These are phyloP conservation scores for Candida glucosophila DNA, from an alignment of 1,139 yeast species.

Conservation along the genomic window DNA sequence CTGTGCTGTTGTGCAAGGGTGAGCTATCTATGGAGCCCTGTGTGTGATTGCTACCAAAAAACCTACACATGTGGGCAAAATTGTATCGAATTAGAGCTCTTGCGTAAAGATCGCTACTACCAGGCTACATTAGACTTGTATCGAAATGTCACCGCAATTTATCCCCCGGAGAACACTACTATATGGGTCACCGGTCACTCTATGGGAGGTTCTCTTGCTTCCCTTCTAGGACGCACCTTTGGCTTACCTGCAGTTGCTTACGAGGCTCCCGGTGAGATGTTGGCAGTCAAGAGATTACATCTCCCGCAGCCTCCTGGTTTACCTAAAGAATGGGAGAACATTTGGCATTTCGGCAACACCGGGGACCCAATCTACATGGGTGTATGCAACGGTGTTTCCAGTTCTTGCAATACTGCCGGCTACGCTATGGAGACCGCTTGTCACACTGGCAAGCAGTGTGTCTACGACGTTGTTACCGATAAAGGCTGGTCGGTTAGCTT, in stretches of 20 bases:
- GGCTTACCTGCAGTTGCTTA: slow-evolving; percentile 86
- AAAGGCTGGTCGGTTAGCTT: slow-evolving; percentile 87
- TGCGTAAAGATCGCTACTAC: slow-evolving; percentile 72
- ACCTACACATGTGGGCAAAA: slow-evolving; percentile 85
- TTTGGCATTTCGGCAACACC: slow-evolving; percentile 95
- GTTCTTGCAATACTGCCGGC: slow-evolving; percentile 85
- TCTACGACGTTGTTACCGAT: slow-evolving; percentile 85
- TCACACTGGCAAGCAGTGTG: slow-evolving; percentile 83
- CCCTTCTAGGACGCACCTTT: slow-evolving; percentile 77
- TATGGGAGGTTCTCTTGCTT: slow-evolving; percentile 82
- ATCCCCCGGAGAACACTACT: slow-evolving; percentile 53
- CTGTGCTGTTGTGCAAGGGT: slow-evolving; percentile 96
- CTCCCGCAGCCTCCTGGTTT: slow-evolving; percentile 91
- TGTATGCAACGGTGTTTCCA: slow-evolving; percentile 89
- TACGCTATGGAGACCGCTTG: slow-evolving; percentile 97
- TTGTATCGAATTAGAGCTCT: slow-evolving; percentile 73
- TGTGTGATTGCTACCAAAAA: slow-evolving; percentile 84
- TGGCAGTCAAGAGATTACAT: slow-evolving; percentile 78
- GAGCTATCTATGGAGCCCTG: slow-evolving; percentile 88
- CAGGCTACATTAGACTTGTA: slow-evolving; percentile 74
- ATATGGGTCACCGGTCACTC: slow-evolving; percentile 97
- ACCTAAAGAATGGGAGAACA: slow-evolving; percentile 68
- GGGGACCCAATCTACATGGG: slow-evolving; percentile 98
- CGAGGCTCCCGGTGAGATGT: slow-evolving; percentile 88
- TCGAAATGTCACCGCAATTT: slow-evolving; percentile 55